Evolutionary conservation across 768 basidiomycete species (phyloP).

Genomic region (Mycena indigotica): DNA sequence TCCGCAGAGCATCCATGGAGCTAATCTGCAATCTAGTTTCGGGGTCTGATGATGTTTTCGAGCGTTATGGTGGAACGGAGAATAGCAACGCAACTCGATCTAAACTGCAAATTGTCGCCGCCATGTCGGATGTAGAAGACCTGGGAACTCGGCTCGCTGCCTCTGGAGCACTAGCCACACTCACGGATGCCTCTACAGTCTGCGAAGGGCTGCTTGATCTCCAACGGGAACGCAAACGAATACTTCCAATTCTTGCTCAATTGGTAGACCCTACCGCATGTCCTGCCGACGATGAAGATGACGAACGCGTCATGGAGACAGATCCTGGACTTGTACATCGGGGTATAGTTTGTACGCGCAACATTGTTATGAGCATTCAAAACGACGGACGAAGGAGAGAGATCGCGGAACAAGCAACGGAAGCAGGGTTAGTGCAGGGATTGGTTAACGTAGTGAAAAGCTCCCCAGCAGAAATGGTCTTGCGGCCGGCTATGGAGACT

Average conservation of each 20-base stretch:
- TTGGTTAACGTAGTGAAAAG: slow-evolving; percentile 54
- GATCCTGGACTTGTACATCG: slow-evolving; percentile 75
- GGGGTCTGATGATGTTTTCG: slow-evolving; percentile 75
- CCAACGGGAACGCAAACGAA: slow-evolving; percentile 63
- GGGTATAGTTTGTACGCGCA: slow-evolving; percentile 73
- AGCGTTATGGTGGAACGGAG: slow-evolving; percentile 60
- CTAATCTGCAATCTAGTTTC: slow-evolving; percentile 89
- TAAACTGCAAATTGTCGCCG: slow-evolving; percentile 79
- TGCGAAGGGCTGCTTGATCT: slow-evolving; percentile 66
- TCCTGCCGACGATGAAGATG: slow-evolving; percentile 34
- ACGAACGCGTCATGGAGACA: slow-evolving; percentile 32
- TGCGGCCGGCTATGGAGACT: slow-evolving; percentile 53
- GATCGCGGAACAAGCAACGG: slow-evolving; percentile 54
- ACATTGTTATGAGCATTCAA: slow-evolving; percentile 54
- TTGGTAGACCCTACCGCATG: slow-evolving; percentile 62
- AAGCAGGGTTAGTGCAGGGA: slow-evolving; percentile 53
- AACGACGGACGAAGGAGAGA: slow-evolving; percentile 40
- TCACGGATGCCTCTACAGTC: slow-evolving; percentile 63
- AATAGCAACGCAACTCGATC: slow-evolving; percentile 48
- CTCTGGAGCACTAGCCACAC: slow-evolving; percentile 82
- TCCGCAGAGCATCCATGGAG: slow-evolving; percentile 88
- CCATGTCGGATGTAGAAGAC: slow-evolving; percentile 87
- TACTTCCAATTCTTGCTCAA: slow-evolving; percentile 65
- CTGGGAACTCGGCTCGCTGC: slow-evolving; percentile 85
- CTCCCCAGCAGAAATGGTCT: slow-evolving; percentile 41